Conservation (phyloP, 2,329 filamentous ascomycete species). For the Microascus cirrosus region DNA sequence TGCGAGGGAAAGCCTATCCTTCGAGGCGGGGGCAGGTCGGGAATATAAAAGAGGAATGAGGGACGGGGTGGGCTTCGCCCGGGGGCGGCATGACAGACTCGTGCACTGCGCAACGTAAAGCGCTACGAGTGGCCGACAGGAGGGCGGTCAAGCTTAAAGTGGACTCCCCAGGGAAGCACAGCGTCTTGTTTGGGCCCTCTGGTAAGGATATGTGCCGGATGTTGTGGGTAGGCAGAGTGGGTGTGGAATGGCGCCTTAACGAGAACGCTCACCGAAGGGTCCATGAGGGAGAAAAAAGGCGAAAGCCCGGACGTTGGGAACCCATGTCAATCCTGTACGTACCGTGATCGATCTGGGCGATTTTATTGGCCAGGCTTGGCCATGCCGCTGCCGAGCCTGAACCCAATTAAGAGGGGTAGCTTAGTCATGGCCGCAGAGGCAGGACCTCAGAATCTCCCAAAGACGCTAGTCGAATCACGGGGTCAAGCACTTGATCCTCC, state of each 20-base stretch:
- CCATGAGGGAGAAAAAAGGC: background rate
- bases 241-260: slow-evolving; percentile 10
- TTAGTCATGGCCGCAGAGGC: background rate
- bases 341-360: background rate
- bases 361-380: background rate
- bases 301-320: background rate
- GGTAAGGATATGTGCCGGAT: slow-evolving; percentile 7
- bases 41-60: background rate
- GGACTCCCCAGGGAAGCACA: background rate
- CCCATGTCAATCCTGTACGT: background rate
- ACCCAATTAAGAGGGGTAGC: background rate
- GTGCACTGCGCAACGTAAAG: background rate
- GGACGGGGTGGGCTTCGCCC: background rate
- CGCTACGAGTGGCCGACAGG: background rate
- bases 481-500: too few relatives aligned
- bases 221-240: slow-evolving; percentile 7
- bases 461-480: too few relatives aligned
- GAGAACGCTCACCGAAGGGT: slow-evolving; percentile 18
- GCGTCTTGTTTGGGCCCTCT: background rate
- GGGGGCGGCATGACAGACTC: background rate
- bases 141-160: background rate
- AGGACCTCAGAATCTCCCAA: background rate
- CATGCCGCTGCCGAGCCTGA: background rate
- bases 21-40: background rate
- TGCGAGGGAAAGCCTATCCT: slow-evolving; percentile 2